These are phyloP conservation scores for Cladosporium sphaerospermum DNA, from an alignment of 2,329 filamentous ascomycete genomes.

Conservation along the genomic window DNA sequence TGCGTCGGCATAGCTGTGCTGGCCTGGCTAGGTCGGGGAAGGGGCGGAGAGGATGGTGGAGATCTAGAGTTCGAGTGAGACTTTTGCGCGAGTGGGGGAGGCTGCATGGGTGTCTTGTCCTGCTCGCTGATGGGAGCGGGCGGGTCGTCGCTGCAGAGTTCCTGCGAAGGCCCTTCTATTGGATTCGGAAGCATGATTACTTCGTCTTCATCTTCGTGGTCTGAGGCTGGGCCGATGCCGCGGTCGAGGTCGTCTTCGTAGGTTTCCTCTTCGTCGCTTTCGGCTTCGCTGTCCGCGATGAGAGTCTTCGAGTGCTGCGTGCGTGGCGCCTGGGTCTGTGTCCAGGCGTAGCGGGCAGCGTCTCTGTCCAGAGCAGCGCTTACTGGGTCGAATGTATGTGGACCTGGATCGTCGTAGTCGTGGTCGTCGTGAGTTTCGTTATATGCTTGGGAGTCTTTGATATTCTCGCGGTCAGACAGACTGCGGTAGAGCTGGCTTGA, in stretches of 20 bases:
- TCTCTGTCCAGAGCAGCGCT: conserved; percentile 21
- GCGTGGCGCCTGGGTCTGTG: conserved; percentile 14
- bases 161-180: background rate
- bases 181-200: conserved; percentile 4
- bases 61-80: background rate
- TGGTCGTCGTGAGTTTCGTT: conserved; percentile 12
- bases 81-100: background rate
- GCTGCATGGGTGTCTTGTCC: background rate
- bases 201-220: conserved; percentile 13
- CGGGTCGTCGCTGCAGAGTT: conserved; percentile 3
- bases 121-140: background rate
- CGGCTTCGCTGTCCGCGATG: conserved; percentile 5
- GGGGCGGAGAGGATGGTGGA: conserved; percentile 16
- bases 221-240: conserved; percentile 7
- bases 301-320: conserved; percentile 1
- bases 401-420: conserved; percentile 1
- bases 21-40: conserved; percentile 15
- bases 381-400: conserved; percentile 19
- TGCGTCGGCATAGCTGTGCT: conserved; percentile 19
- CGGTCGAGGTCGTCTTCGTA: conserved; percentile 8
- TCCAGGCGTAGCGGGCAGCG: conserved; percentile 17
- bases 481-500: conserved; percentile 10
- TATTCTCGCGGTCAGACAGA: background rate
- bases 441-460: conserved; percentile 1
- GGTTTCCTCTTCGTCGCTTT: conserved; percentile 6